Conservation (phyloP, 2,329 filamentous ascomycete genomes). For the Phyllosticta ampelicida region DNA sequence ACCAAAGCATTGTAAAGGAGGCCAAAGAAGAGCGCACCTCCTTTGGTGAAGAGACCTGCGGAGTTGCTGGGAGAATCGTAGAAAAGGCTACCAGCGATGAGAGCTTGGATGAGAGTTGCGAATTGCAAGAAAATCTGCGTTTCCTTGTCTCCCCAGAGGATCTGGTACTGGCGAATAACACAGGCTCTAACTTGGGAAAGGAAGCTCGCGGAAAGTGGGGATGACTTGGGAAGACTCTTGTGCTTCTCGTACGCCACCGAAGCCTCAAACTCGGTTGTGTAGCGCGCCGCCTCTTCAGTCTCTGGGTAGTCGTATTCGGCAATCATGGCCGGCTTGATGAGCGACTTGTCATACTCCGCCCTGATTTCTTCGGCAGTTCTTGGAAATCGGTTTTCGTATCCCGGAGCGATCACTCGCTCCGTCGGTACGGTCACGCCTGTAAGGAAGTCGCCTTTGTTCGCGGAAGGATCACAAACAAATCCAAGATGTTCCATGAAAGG, state of each 20-base stretch:
- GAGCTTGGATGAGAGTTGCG: slow-evolving; percentile 46
- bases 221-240: slow-evolving; percentile 42
- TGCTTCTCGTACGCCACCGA: slow-evolving; percentile 45
- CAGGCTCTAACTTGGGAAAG: slow-evolving; percentile 42
- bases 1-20: slow-evolving; percentile 52
- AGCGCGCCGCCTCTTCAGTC: slow-evolving; percentile 32
- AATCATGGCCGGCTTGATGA: slow-evolving; percentile 41
- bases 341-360: slow-evolving; percentile 38
- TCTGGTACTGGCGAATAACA: slow-evolving; percentile 52
- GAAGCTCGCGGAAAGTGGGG: slow-evolving; percentile 38
- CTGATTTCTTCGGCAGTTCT: slow-evolving; percentile 34
- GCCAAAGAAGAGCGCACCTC: slow-evolving; percentile 54
- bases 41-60: slow-evolving; percentile 52
- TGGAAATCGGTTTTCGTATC: slow-evolving; percentile 32
- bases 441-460: slow-evolving; percentile 64
- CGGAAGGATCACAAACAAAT: slow-evolving; percentile 51
- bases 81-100: slow-evolving; percentile 57
- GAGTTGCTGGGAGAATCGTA: slow-evolving; percentile 51
- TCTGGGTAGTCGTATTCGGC: slow-evolving; percentile 48
- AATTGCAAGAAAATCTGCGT: slow-evolving; percentile 54
- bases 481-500: slow-evolving; percentile 58
- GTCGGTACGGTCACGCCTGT: slow-evolving; percentile 53
- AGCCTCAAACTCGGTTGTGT: slow-evolving; percentile 41
- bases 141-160: slow-evolving; percentile 53
- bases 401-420: slow-evolving; percentile 30